A percentile compares a stretch with the other conserved stretches of the same genome.
phyloP scores from a whole-genome alignment of 768 basidiomycete genomes.

The Trametes cubensis region DNA sequence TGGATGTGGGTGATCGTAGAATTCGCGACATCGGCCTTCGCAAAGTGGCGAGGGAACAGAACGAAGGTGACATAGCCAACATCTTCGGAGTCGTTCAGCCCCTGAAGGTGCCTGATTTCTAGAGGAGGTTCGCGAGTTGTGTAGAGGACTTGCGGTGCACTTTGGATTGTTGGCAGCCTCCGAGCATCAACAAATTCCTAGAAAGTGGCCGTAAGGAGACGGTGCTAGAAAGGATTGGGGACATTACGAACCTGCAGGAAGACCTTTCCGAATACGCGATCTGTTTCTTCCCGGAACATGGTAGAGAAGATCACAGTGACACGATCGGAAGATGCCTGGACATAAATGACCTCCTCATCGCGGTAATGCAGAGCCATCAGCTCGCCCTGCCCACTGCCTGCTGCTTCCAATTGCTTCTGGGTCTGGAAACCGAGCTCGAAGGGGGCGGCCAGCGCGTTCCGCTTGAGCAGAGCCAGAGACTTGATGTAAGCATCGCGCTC shows the following conservation, averaged over 20 bases:
- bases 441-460: constrained; percentile 92
- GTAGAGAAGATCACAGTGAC: constrained; percentile 99
- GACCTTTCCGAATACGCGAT: constrained; percentile 96
- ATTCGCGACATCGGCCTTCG: constrained; percentile 64
- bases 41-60: constrained; percentile 94
- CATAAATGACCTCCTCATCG: constrained; percentile 95
- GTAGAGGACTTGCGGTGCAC: constrained; percentile 96
- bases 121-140: constrained; percentile 93
- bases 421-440: constrained; percentile 86
- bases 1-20: constrained; percentile 93
- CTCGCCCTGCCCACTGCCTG: constrained; percentile 68
- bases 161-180: constrained; percentile 88
- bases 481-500: constrained; percentile 77
- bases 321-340: constrained; percentile 90
- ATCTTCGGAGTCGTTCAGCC: constrained; percentile 81
- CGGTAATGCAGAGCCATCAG: constrained; percentile 94
- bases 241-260: constrained; percentile 78
- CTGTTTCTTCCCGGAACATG: constrained; percentile 95
- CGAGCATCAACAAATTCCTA: constrained; percentile 99
- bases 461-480: constrained; percentile 84
- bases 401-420: constrained; percentile 82
- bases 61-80: constrained; percentile 98
- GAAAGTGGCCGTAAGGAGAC: neutral
- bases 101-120: constrained; percentile 88
- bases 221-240: constrained; percentile 23